phyloP scores from a whole-genome alignment of 2,329 filamentous ascomycete species.

The Purpureocillium takamizusanense region DNA sequence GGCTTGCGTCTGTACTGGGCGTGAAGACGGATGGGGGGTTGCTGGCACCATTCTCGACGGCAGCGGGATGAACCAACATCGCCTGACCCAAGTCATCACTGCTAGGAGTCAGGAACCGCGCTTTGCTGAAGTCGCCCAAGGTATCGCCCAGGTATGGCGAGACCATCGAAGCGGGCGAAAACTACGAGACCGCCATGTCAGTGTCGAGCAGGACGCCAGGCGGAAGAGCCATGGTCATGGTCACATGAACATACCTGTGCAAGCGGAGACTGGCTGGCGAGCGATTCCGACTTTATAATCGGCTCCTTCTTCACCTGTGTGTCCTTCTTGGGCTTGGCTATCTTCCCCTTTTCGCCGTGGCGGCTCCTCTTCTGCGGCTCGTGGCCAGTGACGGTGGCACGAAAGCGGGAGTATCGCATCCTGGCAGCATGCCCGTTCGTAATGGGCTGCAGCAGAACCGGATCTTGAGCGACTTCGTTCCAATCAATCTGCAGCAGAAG shows the following conservation, averaged over 20 bases:
- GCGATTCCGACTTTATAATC: slow-evolving; percentile 30
- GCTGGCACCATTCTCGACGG: slow-evolving; percentile 14
- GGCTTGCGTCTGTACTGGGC: slow-evolving; percentile 10
- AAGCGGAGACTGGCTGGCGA: slow-evolving; percentile 16
- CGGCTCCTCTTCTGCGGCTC: slow-evolving; percentile 39
- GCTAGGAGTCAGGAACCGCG: slow-evolving; percentile 42
- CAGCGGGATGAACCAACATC: slow-evolving; percentile 17
- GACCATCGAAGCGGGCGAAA: slow-evolving; percentile 26
- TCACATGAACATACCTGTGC: slow-evolving; percentile 16
- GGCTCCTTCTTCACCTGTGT: slow-evolving; percentile 22
- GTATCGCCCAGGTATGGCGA: slow-evolving; percentile 27
- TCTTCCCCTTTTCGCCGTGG: slow-evolving; percentile 29
- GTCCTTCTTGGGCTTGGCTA: slow-evolving; percentile 36
- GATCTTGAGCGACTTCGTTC: slow-evolving; percentile 46
- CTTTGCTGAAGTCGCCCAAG: slow-evolving; percentile 23
- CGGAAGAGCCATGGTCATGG: slow-evolving; percentile 27
- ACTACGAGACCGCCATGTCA: slow-evolving; percentile 22
- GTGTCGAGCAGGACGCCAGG: too few relatives aligned
- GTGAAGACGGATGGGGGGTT: slow-evolving; percentile 2
- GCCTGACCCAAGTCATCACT: slow-evolving; percentile 37
- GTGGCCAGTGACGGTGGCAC: slow-evolving; percentile 34
- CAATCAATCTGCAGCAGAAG: slow-evolving; percentile 42
- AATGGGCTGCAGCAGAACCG: slow-evolving; percentile 43
- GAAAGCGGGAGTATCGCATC: slow-evolving; percentile 50
- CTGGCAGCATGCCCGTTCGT: slow-evolving; percentile 52